Conservation (phyloP, 805 yeast species). For the Saccharomycopsis vini region DNA sequence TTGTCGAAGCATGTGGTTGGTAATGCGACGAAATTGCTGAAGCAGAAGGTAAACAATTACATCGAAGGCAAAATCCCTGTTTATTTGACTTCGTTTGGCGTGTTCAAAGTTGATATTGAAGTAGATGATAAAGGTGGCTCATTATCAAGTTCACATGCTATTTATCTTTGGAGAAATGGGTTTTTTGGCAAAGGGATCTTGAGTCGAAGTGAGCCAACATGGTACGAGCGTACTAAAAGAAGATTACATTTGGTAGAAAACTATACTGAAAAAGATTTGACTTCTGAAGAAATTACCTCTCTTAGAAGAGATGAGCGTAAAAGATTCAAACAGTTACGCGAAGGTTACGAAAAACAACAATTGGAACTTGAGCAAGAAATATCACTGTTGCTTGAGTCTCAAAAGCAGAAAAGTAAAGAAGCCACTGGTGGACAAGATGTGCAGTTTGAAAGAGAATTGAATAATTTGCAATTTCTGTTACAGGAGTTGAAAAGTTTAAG, state of each 20-base stretch:
- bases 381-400: constrained; percentile 19
- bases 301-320: constrained; percentile 62
- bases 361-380: constrained; percentile 30
- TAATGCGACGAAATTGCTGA: background rate
- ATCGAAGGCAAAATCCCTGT: no score
- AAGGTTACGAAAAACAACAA: constrained; percentile 43
- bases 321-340: constrained; percentile 62
- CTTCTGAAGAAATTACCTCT: constrained; percentile 72
- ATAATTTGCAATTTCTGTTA: background rate
- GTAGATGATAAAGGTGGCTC: no score
- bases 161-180: constrained; percentile 68
- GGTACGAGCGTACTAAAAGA: constrained; percentile 60
- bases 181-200: constrained; percentile 90
- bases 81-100: constrained; percentile 23
- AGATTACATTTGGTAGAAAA: constrained; percentile 39
- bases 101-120: constrained; percentile 33
- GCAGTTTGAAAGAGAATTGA: constrained; percentile 23
- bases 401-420: constrained; percentile 17
- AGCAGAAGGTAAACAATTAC: no score
- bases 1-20: background rate
- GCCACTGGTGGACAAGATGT: constrained; percentile 24
- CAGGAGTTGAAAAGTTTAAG: constrained; percentile 3
- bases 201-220: constrained; percentile 88
- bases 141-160: constrained; percentile 35
- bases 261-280: constrained; percentile 24